Evolutionary conservation across 2,329 filamentous ascomycete genomes (phyloP).

Genomic region (Ophiognomonia clavigignenti-juglandacearum): DNA sequence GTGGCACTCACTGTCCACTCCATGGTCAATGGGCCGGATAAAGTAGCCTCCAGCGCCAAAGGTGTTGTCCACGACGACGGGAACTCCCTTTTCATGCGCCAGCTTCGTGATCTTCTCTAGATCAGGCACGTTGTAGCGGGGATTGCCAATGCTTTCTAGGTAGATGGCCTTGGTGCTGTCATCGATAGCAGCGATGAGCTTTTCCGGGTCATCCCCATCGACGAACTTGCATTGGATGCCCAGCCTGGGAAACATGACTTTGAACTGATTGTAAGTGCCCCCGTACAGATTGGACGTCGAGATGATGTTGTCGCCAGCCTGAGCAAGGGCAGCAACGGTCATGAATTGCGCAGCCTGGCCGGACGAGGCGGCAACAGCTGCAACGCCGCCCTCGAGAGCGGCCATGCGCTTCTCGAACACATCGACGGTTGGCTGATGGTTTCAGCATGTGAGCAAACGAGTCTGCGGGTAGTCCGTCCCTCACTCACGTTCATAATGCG

Average conservation of each 20-base stretch:
- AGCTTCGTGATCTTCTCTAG: slow-evolving; percentile 81
- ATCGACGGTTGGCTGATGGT: slow-evolving; percentile 75
- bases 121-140: slow-evolving; percentile 87
- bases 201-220: slow-evolving; percentile 71
- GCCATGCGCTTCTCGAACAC: slow-evolving; percentile 96
- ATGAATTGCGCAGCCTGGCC: slow-evolving; percentile 93
- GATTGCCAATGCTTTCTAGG: slow-evolving; percentile 90
- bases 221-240: slow-evolving; percentile 88
- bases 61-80: slow-evolving; percentile 81
- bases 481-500: slow-evolving; percentile 82
- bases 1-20: slow-evolving; percentile 60
- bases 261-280: slow-evolving; percentile 96
- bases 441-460: not conserved
- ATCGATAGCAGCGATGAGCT: slow-evolving; percentile 79
- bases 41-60: slow-evolving; percentile 93
- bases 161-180: slow-evolving; percentile 92
- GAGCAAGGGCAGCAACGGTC: slow-evolving; percentile 76
- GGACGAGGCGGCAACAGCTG: slow-evolving; percentile 77
- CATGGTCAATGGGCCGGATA: slow-evolving; percentile 79
- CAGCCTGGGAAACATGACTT: slow-evolving; percentile 81
- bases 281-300: slow-evolving; percentile 89
- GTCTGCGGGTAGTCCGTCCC: not conserved
- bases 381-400: slow-evolving; percentile 89
- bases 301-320: slow-evolving; percentile 88
- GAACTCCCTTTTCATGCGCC: slow-evolving; percentile 65